These are phyloP conservation scores for Mycena maculata DNA, from an alignment of 768 basidiomycete species.

Conservation along the genomic window DNA sequence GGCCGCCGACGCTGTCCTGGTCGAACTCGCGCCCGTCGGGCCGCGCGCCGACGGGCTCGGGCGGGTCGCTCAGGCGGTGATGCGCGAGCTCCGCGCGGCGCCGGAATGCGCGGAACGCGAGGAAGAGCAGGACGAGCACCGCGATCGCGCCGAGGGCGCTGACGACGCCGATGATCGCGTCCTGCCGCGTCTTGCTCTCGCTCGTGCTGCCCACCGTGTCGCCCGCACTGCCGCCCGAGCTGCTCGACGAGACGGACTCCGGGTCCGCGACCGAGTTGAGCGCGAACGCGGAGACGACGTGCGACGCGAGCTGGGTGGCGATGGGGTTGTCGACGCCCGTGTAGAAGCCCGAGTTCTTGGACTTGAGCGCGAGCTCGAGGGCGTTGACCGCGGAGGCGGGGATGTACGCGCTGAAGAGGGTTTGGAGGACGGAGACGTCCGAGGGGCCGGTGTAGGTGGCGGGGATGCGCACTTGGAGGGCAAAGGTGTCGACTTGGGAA, in stretches of 20 bases:
- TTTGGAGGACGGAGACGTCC: conserved; percentile 67
- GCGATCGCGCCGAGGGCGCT: conserved; percentile 84
- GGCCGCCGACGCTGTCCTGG: conserved; percentile 78
- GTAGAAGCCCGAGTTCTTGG: conserved; percentile 71
- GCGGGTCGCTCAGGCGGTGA: conserved; percentile 73
- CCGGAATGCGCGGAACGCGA: conserved; percentile 76
- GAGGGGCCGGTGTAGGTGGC: conserved; percentile 57
- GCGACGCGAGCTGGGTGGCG: conserved; percentile 67
- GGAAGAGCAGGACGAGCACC: conserved; percentile 75
- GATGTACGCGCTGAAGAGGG: conserved; percentile 80
- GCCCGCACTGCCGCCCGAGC: conserved; percentile 28
- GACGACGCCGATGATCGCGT: conserved; percentile 94
- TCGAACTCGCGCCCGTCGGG: conserved; percentile 82
- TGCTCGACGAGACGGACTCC: conserved; percentile 33
- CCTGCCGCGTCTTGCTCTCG: conserved; percentile 67
- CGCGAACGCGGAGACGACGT: conserved; percentile 77
- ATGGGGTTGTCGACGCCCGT: conserved; percentile 57
- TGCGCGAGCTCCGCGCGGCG: conserved; percentile 77
- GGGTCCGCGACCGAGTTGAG: conserved; percentile 61
- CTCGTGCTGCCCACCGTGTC: conserved; percentile 44
- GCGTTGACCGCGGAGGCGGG: conserved; percentile 63
- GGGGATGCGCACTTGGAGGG: conserved; percentile 79
- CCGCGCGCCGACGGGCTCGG: conserved; percentile 55
- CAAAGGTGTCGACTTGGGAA: conserved; percentile 56
- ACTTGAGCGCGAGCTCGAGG: conserved; percentile 73